phyloP scores from a whole-genome alignment of 768 basidiomycete species.

The Ramaria sp. region DNA sequence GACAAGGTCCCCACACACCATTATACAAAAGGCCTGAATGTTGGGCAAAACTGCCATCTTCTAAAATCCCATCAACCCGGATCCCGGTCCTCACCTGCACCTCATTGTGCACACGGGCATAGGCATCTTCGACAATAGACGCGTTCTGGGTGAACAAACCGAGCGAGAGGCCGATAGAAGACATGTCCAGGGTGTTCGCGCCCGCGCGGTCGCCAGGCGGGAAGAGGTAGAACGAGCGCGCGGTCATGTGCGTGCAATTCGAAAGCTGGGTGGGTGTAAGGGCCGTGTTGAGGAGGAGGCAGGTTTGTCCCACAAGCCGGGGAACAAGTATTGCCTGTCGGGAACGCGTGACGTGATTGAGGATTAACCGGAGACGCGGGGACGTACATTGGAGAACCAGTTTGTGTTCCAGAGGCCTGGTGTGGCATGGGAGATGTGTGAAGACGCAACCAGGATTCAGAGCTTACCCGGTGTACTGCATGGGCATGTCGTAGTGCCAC shows the following conservation, averaged over 20 bases:
- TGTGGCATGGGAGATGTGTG: background rate
- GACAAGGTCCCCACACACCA: slow-evolving; percentile 17
- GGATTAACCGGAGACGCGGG: background rate
- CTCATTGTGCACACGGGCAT: slow-evolving; percentile 38
- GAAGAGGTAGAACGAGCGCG: slow-evolving; percentile 40
- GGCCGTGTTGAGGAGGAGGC: slow-evolving; percentile 40
- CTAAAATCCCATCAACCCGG: slow-evolving; percentile 48
- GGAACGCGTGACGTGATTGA: background rate
- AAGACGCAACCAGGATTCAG: background rate
- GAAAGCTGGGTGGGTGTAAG: slow-evolving; percentile 30
- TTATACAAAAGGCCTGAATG: slow-evolving; percentile 60
- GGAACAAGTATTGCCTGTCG: slow-evolving; percentile 50
- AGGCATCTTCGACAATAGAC: slow-evolving; percentile 38
- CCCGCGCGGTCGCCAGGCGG: slow-evolving; percentile 42
- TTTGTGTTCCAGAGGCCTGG: slow-evolving; percentile 44
- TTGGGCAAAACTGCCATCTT: slow-evolving; percentile 33
- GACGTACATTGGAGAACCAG: slow-evolving; percentile 48
- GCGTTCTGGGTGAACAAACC: slow-evolving; percentile 21
- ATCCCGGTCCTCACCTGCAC: slow-evolving; percentile 35
- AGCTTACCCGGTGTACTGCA: slow-evolving; percentile 35
- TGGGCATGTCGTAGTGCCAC: slow-evolving; percentile 42
- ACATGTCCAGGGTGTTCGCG: slow-evolving; percentile 56
- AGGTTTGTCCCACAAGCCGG: slow-evolving; percentile 41
- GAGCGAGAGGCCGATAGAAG: slow-evolving; percentile 47
- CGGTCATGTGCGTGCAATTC: slow-evolving; percentile 40